Percentiles rank a stretch among this genome's conserved stretches.
Conservation (phyloP, 164 flowering plant species). For the Stephania yunnanensis region DNA sequence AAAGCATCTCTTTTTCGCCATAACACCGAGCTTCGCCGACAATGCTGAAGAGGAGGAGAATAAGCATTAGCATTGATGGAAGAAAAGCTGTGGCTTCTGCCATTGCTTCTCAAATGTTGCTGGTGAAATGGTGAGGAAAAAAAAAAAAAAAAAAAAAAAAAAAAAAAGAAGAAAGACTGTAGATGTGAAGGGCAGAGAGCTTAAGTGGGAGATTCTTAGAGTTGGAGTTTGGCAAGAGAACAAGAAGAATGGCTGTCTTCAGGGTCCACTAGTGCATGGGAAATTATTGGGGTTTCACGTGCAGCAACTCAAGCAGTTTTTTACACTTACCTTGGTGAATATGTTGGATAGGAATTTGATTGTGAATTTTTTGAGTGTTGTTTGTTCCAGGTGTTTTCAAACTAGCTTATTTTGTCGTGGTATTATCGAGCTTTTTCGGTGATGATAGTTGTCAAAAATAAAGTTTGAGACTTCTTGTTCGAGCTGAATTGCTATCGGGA, state of each 20-base stretch:
- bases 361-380: too few species aligned
- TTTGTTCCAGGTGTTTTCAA: too few species aligned
- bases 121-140: conserved; percentile 9
- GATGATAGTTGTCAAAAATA: too few species aligned
- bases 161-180: too few species aligned
- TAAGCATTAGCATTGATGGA: conserved; percentile 17
- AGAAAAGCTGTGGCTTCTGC: conserved; percentile 16
- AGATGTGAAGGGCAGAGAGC: conserved; percentile 1
- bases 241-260: conserved; percentile 56
- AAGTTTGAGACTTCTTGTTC: too few species aligned
- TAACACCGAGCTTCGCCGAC: conserved; percentile 20
- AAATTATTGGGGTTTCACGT: conserved; percentile 80
- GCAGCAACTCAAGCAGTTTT: conserved; percentile 27
- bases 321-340: too few species aligned
- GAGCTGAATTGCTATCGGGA: too few species aligned
- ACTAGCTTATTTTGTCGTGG: too few species aligned
- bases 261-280: conserved; percentile 70
- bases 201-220: conserved; percentile 33
- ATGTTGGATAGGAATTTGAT: too few species aligned
- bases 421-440: too few species aligned
- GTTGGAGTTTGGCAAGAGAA: conserved; percentile 58
- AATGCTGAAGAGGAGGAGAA: conserved; percentile 15
- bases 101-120: conserved; percentile 21
- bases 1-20: conserved; percentile 35
- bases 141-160: not conserved